phyloP scores from a whole-genome alignment of 2,329 filamentous ascomycete species.

The Pseudocercospora crystallina region DNA sequence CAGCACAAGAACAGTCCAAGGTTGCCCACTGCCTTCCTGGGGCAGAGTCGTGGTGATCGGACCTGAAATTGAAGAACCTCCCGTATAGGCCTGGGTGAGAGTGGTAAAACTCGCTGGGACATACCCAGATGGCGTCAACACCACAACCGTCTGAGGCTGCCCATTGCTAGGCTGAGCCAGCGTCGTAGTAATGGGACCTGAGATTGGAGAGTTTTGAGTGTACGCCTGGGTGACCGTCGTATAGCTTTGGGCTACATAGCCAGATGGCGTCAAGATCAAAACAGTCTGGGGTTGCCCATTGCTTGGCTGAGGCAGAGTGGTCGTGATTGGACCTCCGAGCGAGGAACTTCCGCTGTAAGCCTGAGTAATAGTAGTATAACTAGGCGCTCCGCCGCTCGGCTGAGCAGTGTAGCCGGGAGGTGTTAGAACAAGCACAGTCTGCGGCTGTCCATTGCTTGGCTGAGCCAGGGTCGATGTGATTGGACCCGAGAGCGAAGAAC shows the following conservation, averaged over 20 bases:
- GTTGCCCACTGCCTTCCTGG: conserved; percentile 7
- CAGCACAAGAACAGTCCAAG: conserved; percentile 8
- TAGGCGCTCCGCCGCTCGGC: neutral
- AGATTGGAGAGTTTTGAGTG: conserved; percentile 3
- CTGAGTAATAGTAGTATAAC: conserved; percentile 9
- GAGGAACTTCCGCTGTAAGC: conserved; percentile 1
- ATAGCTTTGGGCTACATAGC: neutral
- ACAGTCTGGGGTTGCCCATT: neutral
- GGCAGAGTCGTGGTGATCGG: conserved; percentile 13
- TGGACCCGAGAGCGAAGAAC: conserved; percentile 3
- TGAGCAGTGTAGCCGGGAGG: neutral
- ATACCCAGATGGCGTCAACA: neutral
- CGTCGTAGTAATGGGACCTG: conserved; percentile 1
- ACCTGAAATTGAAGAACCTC: conserved; percentile 4
- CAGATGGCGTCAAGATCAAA: neutral
- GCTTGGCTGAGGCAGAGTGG: neutral
- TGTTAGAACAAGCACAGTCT: conserved; percentile 10
- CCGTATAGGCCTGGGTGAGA: conserved; percentile 5
- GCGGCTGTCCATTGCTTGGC: conserved; percentile 5
- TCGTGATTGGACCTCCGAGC: neutral
- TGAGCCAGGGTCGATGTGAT: conserved; percentile 7
- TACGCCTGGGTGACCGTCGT: neutral
- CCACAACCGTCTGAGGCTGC: neutral
- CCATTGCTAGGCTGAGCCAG: neutral
- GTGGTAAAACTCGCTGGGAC: conserved; percentile 1